phyloP scores from a whole-genome alignment of 2,329 filamentous ascomycete species.

The Aschersonia sp. region DNA sequence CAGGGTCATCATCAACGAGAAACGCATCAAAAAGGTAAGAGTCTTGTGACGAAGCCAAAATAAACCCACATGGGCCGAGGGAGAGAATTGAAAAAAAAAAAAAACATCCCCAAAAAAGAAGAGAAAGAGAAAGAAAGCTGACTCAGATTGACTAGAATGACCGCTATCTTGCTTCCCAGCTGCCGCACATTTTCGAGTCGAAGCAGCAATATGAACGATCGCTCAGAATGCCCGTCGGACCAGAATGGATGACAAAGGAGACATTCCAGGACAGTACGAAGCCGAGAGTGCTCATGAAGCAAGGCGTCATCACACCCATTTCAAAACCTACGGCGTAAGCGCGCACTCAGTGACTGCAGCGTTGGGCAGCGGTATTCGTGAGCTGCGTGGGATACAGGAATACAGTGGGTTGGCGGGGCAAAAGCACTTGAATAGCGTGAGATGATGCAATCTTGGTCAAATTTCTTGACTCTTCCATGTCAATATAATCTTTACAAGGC shows the following conservation, averaged over 20 bases:
- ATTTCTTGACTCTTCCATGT: too few species aligned
- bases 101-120: not conserved
- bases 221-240: constrained; percentile 73
- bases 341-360: not conserved
- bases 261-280: constrained; percentile 82
- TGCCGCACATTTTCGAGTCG: constrained; percentile 85
- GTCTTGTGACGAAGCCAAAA: too few species aligned
- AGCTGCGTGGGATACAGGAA: too few species aligned
- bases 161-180: constrained; percentile 68
- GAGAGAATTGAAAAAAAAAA: too few species aligned
- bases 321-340: constrained; percentile 45
- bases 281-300: constrained; percentile 79
- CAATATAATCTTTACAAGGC: too few species aligned
- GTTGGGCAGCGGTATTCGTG: too few species aligned
- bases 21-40: constrained; percentile 67
- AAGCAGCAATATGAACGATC: constrained; percentile 81
- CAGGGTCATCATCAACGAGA: constrained; percentile 85
- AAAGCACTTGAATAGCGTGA: too few species aligned
- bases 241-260: constrained; percentile 94
- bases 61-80: too few species aligned
- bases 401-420: too few species aligned
- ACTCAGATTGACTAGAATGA: constrained; percentile 41
- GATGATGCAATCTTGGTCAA: too few species aligned
- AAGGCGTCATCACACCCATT: constrained; percentile 80
- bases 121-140: not conserved